A percentile compares a stretch with the other conserved stretches of the same genome.
phyloP scores from a whole-genome alignment of 208 protist species.

The Vickermania spadyakhi region DNA sequence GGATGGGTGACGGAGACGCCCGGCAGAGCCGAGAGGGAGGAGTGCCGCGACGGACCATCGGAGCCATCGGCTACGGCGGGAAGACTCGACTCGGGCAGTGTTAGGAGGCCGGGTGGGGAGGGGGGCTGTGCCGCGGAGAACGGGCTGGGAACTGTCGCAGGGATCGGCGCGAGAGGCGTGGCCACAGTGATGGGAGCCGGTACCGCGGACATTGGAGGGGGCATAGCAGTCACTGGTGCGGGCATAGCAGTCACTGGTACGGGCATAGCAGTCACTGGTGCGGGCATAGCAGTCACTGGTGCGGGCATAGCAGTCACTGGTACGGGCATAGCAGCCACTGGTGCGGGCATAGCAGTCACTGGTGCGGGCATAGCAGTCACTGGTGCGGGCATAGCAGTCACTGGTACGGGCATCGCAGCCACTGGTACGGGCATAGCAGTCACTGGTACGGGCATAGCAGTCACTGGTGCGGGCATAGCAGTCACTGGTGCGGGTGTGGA shows the following conservation, averaged over 20 bases:
- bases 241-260: background rate
- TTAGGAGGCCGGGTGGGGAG: background rate
- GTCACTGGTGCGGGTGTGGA: slow-evolving; percentile 2
- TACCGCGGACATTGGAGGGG: background rate
- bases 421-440: slow-evolving; percentile 7
- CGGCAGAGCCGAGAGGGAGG: background rate
- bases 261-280: background rate
- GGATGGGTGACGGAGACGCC: background rate
- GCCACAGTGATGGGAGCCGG: background rate
- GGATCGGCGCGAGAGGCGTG: background rate
- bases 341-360: slow-evolving; percentile 1
- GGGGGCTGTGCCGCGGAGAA: background rate
- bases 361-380: slow-evolving; percentile 2
- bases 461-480: background rate
- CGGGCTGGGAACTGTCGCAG: no score
- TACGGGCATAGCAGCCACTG: background rate
- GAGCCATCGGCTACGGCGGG: slow-evolving; percentile 7
- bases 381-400: slow-evolving; percentile 9
- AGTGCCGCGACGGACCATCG: background rate
- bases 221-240: background rate
- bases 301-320: slow-evolving; percentile 7
- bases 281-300: background rate
- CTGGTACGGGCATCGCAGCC: slow-evolving; percentile 18
- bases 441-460: background rate
- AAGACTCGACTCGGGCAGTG: no score